Evolutionary conservation across 2,329 filamentous ascomycete species (phyloP), one percentile per base, ranked within the genome.

Genomic region (Huntiella abstrusa): DNA sequence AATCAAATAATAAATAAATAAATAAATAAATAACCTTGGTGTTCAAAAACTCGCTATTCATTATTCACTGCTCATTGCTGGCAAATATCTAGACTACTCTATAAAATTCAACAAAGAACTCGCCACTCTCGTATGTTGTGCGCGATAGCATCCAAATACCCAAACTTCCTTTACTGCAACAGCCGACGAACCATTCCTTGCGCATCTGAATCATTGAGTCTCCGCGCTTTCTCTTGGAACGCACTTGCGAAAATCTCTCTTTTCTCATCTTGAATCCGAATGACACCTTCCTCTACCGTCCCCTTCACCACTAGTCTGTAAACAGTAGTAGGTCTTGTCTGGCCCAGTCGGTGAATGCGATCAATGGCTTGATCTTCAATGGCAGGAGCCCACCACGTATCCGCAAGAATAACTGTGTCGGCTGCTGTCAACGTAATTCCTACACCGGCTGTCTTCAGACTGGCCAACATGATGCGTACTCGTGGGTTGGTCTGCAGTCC

Each of bases 321-420:
- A 1, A 93, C 78, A 1, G 75, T 86, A 0, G 80, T 86, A 51
- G 78, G 71, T 34, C 81, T 72, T 52, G 71, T 87, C 63, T 94
- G 87, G 0, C 86, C 86, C 0, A 94, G 68, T 0, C 86, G 72
- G 57, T 94, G 83, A 5, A 94, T 85, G 4, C 86, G 79, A 57
- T 94, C 86, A 2, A 93, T 71, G 3, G 87, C 87, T 58, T 94
- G 86, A 54, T 93, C 85, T 60, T 94, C 86, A 47, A 94, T 91
- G 1, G 85, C 85, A 0, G 86, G 86, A 1, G 86, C 85, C 82
- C 86, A 94, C 86, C 84, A 94, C 49, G 75, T 82, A 59, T 94
- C 86, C 0, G 76, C 74, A 15, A 94, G 67, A 40, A 94, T 76
- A 49, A 92, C 83, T 5, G 86, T 86, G 54, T 91, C 85, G 0